Conservation (phyloP, 2,329 filamentous ascomycete genomes). For the Fusarium globosum region DNA sequence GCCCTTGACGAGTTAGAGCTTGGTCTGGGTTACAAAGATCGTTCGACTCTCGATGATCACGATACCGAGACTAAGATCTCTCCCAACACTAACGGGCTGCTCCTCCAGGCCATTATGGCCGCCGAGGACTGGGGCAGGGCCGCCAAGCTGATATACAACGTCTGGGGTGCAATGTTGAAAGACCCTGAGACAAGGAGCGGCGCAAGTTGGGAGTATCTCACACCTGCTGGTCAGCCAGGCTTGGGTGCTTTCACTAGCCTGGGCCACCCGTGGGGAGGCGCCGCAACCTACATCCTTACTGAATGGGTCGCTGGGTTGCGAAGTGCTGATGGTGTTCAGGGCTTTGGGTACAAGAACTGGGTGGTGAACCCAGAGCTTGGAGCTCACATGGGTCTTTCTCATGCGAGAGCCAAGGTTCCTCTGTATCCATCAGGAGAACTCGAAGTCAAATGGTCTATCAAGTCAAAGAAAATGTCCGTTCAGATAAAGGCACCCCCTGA, state of each 20-base stretch:
- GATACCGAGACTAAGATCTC: slow-evolving; percentile 3
- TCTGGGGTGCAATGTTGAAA: slow-evolving; percentile 15
- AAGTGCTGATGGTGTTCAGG: background rate
- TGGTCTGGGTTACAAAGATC: slow-evolving; percentile 7
- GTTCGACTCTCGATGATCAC: background rate
- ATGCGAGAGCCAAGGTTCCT: background rate
- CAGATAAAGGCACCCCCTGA: background rate
- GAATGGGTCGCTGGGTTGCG: slow-evolving; percentile 11
- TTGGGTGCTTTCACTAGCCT: background rate
- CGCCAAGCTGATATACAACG: background rate
- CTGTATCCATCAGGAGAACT: background rate
- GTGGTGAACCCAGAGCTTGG: slow-evolving; percentile 4
- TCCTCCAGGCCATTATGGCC: slow-evolving; percentile 2
- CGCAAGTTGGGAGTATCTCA: slow-evolving; percentile 9
- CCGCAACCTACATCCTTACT: slow-evolving; percentile 7
- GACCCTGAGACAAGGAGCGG: slow-evolving; percentile 1
- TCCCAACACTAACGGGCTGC: slow-evolving; percentile 8
- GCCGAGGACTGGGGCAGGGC: background rate
- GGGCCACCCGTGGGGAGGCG: slow-evolving; percentile 6
- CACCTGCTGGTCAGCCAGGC: background rate
- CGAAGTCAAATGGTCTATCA: background rate
- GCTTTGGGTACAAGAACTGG: slow-evolving; percentile 4
- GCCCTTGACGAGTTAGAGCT: background rate
- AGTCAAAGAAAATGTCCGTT: background rate
- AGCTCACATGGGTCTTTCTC: background rate